phyloP scores from a whole-genome alignment of 768 basidiomycete species.

The Strobilomyces dryophilus region DNA sequence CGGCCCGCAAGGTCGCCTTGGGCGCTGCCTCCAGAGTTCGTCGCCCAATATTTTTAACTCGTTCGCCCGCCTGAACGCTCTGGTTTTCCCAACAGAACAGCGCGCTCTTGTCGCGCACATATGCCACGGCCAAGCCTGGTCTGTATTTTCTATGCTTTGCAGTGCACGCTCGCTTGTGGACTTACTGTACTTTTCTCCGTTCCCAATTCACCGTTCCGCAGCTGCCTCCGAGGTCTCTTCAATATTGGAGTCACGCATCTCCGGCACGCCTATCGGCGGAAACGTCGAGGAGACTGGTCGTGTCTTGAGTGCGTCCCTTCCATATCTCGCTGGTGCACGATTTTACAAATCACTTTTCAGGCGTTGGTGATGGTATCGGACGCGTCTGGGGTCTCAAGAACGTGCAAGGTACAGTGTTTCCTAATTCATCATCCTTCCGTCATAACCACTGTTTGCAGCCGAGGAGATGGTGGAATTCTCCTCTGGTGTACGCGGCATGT shows the following conservation, averaged over 20 bases:
- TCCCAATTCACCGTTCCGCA: conserved; percentile 37
- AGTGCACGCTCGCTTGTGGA: conserved; percentile 3
- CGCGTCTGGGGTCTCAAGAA: conserved; percentile 99
- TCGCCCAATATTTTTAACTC: conserved; percentile 10
- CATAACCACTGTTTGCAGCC: conserved; percentile 43
- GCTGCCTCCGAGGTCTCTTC: conserved; percentile 99
- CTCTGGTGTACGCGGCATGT: conserved; percentile 99
- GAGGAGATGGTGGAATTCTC: conserved; percentile 99
- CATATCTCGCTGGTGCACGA: neutral
- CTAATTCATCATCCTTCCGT: neutral
- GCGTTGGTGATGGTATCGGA: conserved; percentile 99
- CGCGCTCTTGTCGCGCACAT: conserved; percentile 67
- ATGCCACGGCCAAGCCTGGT: conserved; percentile 99
- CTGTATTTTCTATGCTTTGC: conserved; percentile 27
- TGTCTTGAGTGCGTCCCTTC: conserved; percentile 77
- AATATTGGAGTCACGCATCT: conserved; percentile 97
- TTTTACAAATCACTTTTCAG: conserved; percentile 36
- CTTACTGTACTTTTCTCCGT: conserved; percentile 9
- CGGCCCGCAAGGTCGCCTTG: conserved; percentile 72
- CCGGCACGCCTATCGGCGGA: conserved; percentile 83
- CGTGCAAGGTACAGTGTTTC: conserved; percentile 74
- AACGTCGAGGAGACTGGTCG: conserved; percentile 99
- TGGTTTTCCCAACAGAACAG: conserved; percentile 29
- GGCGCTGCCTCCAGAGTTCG: conserved; percentile 62
- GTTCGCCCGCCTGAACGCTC: conserved; percentile 3